Percentiles rank a stretch among this genome's conserved stretches.
phyloP scores from a whole-genome alignment of 257 asterid species.

The Anisodus tanguticus region DNA sequence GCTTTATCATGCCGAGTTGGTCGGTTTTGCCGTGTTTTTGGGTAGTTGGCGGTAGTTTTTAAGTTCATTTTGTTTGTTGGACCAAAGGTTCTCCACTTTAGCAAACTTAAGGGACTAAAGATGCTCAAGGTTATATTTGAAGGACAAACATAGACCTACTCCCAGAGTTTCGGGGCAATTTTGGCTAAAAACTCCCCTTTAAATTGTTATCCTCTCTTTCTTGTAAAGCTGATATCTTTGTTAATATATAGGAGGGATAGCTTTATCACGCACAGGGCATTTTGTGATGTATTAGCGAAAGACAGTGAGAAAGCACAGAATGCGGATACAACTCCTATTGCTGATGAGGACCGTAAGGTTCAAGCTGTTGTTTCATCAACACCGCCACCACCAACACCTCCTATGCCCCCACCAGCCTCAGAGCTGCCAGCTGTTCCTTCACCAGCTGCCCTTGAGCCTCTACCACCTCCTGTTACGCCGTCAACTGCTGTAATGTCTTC shows the following conservation, averaged over 20 bases:
- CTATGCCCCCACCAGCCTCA: slow-evolving; percentile 26
- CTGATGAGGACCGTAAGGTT: slow-evolving; percentile 44
- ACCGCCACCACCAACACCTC: slow-evolving; percentile 35
- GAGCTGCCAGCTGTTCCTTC: slow-evolving; percentile 21
- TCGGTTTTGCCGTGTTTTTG: no score
- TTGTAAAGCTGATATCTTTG: slow-evolving; percentile 21
- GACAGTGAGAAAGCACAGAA: slow-evolving; percentile 63
- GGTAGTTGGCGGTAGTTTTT: no score
- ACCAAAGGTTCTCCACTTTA: no score
- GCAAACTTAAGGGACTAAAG: no score
- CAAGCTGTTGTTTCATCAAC: slow-evolving; percentile 45
- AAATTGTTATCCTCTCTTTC: background rate
- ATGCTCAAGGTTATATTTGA: no score
- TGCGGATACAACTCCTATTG: slow-evolving; percentile 42
- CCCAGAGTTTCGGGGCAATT: no score
- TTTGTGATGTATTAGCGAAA: slow-evolving; percentile 79
- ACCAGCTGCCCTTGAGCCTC: slow-evolving; percentile 32
- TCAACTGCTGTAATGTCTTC: slow-evolving; percentile 39
- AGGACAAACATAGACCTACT: no score
- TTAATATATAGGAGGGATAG: slow-evolving; percentile 76
- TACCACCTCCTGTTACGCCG: slow-evolving; percentile 39
- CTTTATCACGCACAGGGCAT: slow-evolving; percentile 85
- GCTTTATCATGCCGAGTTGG: no score
- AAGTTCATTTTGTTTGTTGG: no score
- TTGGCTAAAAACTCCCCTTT: no score